phyloP scores from a whole-genome alignment of 1,139 yeast species.

The Blastobotrys persicus region DNA sequence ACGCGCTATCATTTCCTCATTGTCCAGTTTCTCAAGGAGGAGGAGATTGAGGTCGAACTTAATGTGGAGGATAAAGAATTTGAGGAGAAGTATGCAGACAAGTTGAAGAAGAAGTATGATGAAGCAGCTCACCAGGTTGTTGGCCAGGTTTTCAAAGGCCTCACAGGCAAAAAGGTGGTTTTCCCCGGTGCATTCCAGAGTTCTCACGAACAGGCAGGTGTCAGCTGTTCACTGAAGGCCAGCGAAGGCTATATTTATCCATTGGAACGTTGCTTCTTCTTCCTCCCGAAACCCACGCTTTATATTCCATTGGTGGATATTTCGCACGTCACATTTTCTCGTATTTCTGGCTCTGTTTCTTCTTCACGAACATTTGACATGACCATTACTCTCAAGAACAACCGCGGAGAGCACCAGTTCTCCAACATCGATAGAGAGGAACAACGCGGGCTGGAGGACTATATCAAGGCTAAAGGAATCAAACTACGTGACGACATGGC shows the following conservation, averaged over 20 bases:
- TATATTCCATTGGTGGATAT: constrained; percentile 87
- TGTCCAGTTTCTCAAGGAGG: constrained; percentile 83
- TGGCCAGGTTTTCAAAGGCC: constrained; percentile 85
- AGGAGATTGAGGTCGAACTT: constrained; percentile 86
- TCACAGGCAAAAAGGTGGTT: constrained; percentile 80
- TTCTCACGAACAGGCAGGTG: constrained; percentile 66
- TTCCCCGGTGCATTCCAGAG: constrained; percentile 85
- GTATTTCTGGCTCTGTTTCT: constrained; percentile 78
- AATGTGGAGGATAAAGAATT: constrained; percentile 83
- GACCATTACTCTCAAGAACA: constrained; percentile 67
- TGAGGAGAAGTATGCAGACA: constrained; percentile 70
- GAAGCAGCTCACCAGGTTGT: constrained; percentile 82
- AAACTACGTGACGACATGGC: constrained; percentile 86
- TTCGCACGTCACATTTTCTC: constrained; percentile 71
- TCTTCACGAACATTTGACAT: constrained; percentile 91
- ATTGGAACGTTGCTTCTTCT: constrained; percentile 83
- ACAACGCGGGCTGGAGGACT: constrained; percentile 73
- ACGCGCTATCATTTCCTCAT: constrained; percentile 93
- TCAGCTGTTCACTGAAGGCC: constrained; percentile 89
- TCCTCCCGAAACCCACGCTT: constrained; percentile 91
- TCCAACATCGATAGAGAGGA: constrained; percentile 91
- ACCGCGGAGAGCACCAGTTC: constrained; percentile 72
- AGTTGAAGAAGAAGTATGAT: constrained; percentile 73
- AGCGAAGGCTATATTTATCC: constrained; percentile 92
- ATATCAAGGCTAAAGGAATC: constrained; percentile 72